These are phyloP conservation scores for Penicillium steckii DNA, from an alignment of 495 filamentous ascomycete species.

Conservation along the genomic window DNA sequence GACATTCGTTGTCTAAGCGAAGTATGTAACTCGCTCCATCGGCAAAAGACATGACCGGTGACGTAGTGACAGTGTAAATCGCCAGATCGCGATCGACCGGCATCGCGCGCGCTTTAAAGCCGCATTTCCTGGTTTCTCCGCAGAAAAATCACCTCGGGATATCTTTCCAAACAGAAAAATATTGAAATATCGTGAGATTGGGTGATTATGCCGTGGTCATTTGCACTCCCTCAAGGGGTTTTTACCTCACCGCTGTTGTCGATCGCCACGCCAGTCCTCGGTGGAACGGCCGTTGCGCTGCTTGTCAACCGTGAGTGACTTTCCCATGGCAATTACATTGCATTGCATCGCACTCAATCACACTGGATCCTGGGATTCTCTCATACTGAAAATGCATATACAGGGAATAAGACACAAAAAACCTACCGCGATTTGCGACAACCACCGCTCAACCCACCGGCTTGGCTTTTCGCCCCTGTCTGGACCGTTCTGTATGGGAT, in stretches of 20 bases:
- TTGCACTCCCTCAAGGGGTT: constrained; percentile 32
- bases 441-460: constrained; percentile 77
- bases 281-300: constrained; percentile 30
- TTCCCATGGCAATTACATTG: background rate
- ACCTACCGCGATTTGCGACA: constrained; percentile 70
- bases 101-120: background rate
- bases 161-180: background rate
- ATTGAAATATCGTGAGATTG: background rate
- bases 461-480: constrained; percentile 75
- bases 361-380: background rate
- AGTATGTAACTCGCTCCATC: background rate
- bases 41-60: constrained; percentile 9
- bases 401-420: constrained; percentile 55
- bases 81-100: constrained; percentile 20
- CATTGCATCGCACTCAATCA: background rate
- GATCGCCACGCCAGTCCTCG: constrained; percentile 32
- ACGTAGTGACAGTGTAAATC: constrained; percentile 9
- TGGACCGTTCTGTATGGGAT: constrained; percentile 85
- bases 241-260: constrained; percentile 35
- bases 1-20: background rate
- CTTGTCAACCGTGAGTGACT: constrained; percentile 32
- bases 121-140: background rate
- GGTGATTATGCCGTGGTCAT: constrained; percentile 36
- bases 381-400: background rate
- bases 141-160: background rate